Evolutionary conservation across 345 rosid species (phyloP).

Genomic region (Viola odorata): DNA sequence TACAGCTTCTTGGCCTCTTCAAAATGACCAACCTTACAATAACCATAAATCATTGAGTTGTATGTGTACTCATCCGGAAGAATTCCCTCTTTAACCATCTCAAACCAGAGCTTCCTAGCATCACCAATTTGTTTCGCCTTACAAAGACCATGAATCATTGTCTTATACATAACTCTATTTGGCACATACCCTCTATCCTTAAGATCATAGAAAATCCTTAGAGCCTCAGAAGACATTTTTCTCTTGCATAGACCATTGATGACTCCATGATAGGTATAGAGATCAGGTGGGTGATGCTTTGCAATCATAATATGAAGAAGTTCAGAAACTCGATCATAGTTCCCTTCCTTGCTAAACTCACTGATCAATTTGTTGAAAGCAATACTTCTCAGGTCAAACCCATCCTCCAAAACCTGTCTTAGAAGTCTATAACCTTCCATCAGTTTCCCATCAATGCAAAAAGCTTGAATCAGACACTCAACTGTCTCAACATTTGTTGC

Average conservation of each 20-base stretch:
- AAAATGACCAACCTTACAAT: conserved; percentile 24
- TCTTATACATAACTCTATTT: conserved; percentile 36
- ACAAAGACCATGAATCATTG: conserved; percentile 42
- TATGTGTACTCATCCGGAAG: conserved; percentile 37
- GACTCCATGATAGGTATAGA: conserved; percentile 40
- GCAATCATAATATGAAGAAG: conserved; percentile 47
- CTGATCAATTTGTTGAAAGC: conserved; percentile 37
- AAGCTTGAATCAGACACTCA: conserved; percentile 39
- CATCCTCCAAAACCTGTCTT: conserved; percentile 37
- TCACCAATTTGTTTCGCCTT: conserved; percentile 23
- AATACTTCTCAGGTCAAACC: conserved; percentile 27
- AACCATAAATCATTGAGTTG: conserved; percentile 33
- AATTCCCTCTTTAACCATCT: conserved; percentile 42
- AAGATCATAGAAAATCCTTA: conserved; percentile 38
- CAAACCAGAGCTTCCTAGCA: conserved; percentile 45
- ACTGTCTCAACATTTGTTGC: conserved; percentile 29
- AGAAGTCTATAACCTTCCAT: conserved; percentile 43
- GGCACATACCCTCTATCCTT: conserved; percentile 51
- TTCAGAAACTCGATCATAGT: conserved; percentile 37
- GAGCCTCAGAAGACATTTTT: conserved; percentile 28
- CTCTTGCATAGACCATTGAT: conserved; percentile 46
- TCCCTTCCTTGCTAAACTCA: conserved; percentile 23
- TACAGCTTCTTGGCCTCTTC: conserved; percentile 30
- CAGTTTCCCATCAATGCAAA: conserved; percentile 33
- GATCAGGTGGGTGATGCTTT: conserved; percentile 30